Percentiles rank a stretch among this genome's conserved stretches.
Evolutionary conservation across 1,139 yeast species (phyloP).

Genomic region (Saccharomyces hybrid): DNA sequence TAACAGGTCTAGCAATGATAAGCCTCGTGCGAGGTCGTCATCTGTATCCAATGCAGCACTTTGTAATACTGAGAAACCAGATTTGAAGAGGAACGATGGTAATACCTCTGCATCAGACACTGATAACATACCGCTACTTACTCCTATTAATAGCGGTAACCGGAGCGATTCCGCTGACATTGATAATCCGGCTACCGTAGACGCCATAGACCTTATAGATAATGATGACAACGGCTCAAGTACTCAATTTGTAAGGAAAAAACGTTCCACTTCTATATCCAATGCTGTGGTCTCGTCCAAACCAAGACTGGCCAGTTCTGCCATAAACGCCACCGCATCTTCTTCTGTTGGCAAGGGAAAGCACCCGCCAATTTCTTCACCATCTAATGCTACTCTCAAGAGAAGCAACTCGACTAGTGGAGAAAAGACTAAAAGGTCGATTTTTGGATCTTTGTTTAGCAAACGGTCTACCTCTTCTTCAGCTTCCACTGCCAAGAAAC

Average conservation of each 20-base stretch:
- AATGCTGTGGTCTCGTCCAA: background rate
- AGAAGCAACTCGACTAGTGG: conserved; percentile 11
- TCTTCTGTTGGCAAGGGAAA: conserved; percentile 2
- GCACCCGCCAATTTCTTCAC: conserved; percentile 9
- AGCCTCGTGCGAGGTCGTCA: conserved; percentile 5
- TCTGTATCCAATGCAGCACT: conserved; percentile 10
- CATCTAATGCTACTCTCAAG: conserved; percentile 7
- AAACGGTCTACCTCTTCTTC: conserved; percentile 11
- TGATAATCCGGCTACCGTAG: background rate
- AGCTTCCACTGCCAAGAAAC: background rate
- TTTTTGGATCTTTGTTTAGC: conserved; percentile 24
- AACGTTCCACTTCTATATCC: conserved; percentile 4
- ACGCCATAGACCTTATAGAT: background rate
- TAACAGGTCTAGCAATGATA: background rate
- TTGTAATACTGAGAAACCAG: conserved; percentile 1
- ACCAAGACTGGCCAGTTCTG: background rate
- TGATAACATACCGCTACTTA: background rate
- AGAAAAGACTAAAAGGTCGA: conserved; percentile 16
- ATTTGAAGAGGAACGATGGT: background rate
- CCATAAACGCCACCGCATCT: background rate
- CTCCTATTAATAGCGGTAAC: background rate
- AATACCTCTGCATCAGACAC: background rate
- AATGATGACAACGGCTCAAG: background rate
- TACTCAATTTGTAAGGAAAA: background rate
- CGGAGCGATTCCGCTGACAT: background rate